Evolutionary conservation across 129 eudicot species (phyloP), one percentile per base, ranked within the genome.

Genomic region (Centella asiatica): DNA sequence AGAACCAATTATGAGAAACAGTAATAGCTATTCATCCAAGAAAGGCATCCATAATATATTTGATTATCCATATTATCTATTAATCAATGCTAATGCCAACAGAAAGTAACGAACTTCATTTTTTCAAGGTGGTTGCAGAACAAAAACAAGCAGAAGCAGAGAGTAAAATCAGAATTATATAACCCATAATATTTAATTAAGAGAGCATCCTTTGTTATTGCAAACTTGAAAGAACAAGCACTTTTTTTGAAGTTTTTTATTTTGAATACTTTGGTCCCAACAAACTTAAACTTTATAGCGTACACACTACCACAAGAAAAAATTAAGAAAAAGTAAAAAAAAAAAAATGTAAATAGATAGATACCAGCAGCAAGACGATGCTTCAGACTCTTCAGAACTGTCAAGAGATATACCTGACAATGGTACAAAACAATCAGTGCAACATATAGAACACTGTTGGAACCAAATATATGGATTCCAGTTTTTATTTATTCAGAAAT

Each of bases 291-390:
- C n/a, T n/a, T n/a, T n/a, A n/a, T n/a, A n/a, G n/a, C n/a, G n/a
- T n/a, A n/a, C n/a, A n/a, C n/a, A n/a, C 14, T 26, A 26, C 22
- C 32, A 52, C 26, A 52, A 52, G 14, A 14, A 17, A 25, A 8
- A 25, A 20, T 27, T 20, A 53, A 15, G 37, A n/a, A 17, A 9
- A 4, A 8, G n/a, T n/a, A 1, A 57, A 10, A 5, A 18, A 17
- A 4, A 4, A 46, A 23, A 17, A 0, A 22, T 57, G 11, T 36
- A 65, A 27, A 25, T 6, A 34, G 44, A 63, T 20, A 3, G 10
- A 64, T 85, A 93, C 96, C 99, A 66, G 96, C 99, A 64, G 99
- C 96, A 71, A 93, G 87, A 44, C 96, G 87, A 80, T 93, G 85
- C 84, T 79, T 93, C 72, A 93, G 93, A 72, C 99, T 90, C 78